Evolutionary conservation across 164 flowering plant species (phyloP).

Genomic region (Tetrastigma voinierianum): DNA sequence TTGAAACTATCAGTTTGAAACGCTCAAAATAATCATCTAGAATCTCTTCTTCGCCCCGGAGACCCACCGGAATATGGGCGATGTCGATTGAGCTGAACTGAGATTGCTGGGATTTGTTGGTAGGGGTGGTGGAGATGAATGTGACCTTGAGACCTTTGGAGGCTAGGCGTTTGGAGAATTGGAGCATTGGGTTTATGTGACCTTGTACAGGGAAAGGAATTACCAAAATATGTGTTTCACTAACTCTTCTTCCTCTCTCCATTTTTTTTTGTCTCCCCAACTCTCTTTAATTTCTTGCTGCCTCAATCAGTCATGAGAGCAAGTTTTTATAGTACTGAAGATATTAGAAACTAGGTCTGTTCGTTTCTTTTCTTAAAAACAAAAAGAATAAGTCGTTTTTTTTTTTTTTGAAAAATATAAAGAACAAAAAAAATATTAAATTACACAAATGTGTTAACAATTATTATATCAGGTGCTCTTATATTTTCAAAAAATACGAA

Average conservation of each 20-base stretch:
- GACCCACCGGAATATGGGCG: conserved; percentile 24
- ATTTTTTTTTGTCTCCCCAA: background rate
- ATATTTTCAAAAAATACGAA: no score
- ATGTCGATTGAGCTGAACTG: background rate
- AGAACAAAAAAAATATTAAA: no score
- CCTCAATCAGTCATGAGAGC: no score
- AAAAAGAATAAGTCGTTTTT: no score
- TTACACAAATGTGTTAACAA: no score
- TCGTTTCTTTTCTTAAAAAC: no score
- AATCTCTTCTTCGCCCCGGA: conserved; percentile 6
- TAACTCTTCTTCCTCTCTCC: background rate
- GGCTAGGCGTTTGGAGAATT: conserved; percentile 32
- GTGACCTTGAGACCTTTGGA: conserved; percentile 23
- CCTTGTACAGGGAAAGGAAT: conserved; percentile 35
- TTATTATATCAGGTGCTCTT: no score
- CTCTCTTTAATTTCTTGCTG: no score
- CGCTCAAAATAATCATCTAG: background rate
- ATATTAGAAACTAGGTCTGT: no score
- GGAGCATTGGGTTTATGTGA: conserved; percentile 42
- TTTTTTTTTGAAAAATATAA: no score
- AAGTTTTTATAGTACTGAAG: no score
- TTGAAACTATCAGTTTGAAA: conserved; percentile 12
- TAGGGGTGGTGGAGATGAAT: conserved; percentile 19
- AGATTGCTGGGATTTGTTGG: conserved; percentile 4
- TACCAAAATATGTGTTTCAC: conserved; percentile 10